Percentiles rank a stretch among this genome's conserved stretches.
Conservation (phyloP, 805 yeast species). For the Phaffomyces thermotolerans region DNA sequence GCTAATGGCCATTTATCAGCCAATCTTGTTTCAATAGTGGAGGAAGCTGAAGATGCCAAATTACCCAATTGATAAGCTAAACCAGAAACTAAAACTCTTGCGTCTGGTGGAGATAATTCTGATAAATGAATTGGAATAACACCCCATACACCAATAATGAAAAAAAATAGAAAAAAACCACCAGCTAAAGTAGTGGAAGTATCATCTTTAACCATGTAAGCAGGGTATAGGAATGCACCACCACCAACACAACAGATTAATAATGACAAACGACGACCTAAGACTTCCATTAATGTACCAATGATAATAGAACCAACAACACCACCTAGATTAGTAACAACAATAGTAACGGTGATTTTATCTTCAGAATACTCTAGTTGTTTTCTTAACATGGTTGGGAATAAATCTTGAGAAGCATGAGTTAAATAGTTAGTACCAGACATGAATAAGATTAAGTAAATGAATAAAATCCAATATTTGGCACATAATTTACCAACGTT, state of each 20-base stretch:
- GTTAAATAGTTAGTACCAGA: conserved; percentile 65
- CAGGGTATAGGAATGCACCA: conserved; percentile 59
- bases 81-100: conserved; percentile 56
- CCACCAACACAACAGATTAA: conserved; percentile 46
- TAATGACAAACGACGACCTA: conserved; percentile 57
- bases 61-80: conserved; percentile 67
- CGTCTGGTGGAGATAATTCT: conserved; percentile 60
- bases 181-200: conserved; percentile 42
- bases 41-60: conserved; percentile 62
- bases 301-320: conserved; percentile 51
- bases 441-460: conserved; percentile 54
- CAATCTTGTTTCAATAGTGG: conserved; percentile 61
- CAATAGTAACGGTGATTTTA: conserved; percentile 51
- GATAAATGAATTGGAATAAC: conserved; percentile 58
- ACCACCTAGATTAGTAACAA: conserved; percentile 62
- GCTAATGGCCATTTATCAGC: conserved; percentile 54
- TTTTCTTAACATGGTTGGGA: conserved; percentile 52
- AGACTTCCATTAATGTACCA: conserved; percentile 50
- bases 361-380: conserved; percentile 44
- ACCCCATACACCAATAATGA: conserved; percentile 72
- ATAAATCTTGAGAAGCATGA: conserved; percentile 71
- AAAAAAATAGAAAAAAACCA: conserved; percentile 58
- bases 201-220: conserved; percentile 34
- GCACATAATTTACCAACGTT: conserved; percentile 31
- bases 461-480: conserved; percentile 54